These are phyloP conservation scores for Collariella sp. DNA, from an alignment of 495 filamentous ascomycete genomes.

Conservation along the genomic window DNA sequence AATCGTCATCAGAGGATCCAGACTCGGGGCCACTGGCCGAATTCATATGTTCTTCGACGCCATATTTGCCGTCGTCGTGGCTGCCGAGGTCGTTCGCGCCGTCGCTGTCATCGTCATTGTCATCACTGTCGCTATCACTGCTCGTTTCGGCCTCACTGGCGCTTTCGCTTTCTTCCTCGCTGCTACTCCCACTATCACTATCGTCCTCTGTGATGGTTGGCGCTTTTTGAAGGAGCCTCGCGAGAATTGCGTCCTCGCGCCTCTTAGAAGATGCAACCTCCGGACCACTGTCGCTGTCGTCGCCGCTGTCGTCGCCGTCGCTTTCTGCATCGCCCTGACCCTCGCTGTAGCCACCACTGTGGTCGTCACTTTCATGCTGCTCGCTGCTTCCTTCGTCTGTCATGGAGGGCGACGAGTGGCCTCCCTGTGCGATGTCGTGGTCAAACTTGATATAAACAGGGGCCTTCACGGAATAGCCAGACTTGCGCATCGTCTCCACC, in stretches of 20 bases:
- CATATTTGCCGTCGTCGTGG: constrained; percentile 22
- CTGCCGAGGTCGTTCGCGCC: neutral
- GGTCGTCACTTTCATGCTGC: neutral
- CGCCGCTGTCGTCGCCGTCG: constrained; percentile 13
- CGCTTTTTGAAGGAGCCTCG: neutral
- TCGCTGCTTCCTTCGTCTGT: constrained; percentile 1
- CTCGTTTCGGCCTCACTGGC: neutral
- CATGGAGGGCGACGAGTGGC: neutral
- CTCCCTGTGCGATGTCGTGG: constrained; percentile 18
- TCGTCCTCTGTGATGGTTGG: neutral
- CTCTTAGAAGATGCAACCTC: constrained; percentile 14
- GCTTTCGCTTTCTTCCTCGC: neutral
- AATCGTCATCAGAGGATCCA: no score
- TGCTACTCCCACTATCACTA: neutral
- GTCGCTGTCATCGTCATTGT: neutral
- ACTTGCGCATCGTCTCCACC: constrained; percentile 24
- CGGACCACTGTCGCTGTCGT: constrained; percentile 15
- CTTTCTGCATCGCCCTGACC: neutral
- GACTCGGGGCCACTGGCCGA: neutral
- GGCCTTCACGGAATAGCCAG: constrained; percentile 21
- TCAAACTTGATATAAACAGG: constrained; percentile 29
- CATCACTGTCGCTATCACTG: neutral
- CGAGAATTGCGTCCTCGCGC: neutral
- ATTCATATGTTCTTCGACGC: constrained; percentile 15
- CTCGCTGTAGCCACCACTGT: neutral